phyloP scores from a whole-genome alignment of 2,329 filamentous ascomycete genomes.

The Phialophora chinensis region DNA sequence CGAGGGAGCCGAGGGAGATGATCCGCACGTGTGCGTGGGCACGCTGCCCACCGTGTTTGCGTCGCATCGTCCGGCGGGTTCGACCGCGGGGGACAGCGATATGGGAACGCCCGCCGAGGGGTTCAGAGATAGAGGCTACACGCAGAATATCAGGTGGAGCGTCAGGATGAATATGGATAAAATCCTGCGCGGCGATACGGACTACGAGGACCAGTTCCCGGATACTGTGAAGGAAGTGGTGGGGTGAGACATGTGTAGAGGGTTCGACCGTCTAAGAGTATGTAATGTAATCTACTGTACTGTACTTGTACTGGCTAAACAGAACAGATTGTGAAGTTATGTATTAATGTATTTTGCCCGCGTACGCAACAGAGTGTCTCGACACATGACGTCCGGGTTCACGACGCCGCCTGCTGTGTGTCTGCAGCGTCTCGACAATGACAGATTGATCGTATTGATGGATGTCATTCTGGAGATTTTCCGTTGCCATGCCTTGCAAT shows the following conservation, averaged over 20 bases:
- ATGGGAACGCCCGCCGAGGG: neutral
- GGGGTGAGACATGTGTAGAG: neutral
- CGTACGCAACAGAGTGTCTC: neutral
- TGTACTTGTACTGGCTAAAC: neutral
- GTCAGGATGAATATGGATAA: constrained; percentile 6
- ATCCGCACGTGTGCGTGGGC: neutral
- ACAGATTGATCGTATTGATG: neutral
- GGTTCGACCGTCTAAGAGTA: neutral
- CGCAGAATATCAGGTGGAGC: constrained; percentile 2
- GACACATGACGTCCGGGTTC: neutral
- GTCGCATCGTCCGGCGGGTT: neutral
- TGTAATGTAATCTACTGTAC: too few species aligned
- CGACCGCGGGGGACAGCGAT: neutral
- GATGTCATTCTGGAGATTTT: neutral
- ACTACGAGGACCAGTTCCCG: constrained; percentile 1
- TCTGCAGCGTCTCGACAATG: neutral
- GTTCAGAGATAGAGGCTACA: neutral
- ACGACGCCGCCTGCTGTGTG: neutral
- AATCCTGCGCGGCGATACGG: neutral
- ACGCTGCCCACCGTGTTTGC: neutral
- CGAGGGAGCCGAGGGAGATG: neutral
- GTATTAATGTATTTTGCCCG: neutral
- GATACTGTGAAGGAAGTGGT: constrained; percentile 36
- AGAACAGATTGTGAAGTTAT: neutral
- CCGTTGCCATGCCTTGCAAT: neutral